Evolutionary conservation across 108 stramenopile genomes (phyloP).

Genomic region (Skeletonema marinoi): DNA sequence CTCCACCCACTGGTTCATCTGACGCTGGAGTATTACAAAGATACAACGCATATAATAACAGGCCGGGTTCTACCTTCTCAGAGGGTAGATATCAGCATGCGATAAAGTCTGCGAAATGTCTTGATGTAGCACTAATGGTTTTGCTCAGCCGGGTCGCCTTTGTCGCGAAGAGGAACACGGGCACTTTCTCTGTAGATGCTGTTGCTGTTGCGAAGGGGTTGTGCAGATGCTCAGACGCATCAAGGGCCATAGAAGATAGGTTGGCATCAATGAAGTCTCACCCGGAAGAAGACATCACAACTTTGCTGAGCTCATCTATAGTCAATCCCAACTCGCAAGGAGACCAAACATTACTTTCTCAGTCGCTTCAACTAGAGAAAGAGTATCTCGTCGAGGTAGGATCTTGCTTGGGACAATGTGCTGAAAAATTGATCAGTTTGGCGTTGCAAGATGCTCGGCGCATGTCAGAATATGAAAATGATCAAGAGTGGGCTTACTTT

Average conservation of each 20-base stretch:
- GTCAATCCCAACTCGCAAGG: not conserved
- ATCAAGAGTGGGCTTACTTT: conserved; percentile 33
- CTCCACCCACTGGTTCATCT: conserved; percentile 36
- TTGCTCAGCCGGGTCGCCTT: conserved; percentile 25
- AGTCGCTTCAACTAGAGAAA: conserved; percentile 18
- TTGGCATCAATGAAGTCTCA: conserved; percentile 22
- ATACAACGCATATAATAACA: not conserved
- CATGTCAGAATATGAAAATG: conserved; percentile 5
- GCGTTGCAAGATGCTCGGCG: conserved; percentile 37
- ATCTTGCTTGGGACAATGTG: conserved; percentile 18
- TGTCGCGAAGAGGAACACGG: conserved; percentile 6
- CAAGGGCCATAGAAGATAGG: conserved; percentile 37
- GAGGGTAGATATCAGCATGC: conserved; percentile 31
- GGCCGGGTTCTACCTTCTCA: conserved; percentile 6
- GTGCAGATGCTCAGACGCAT: conserved; percentile 40
- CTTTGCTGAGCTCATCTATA: conserved; percentile 27
- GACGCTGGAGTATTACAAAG: conserved; percentile 1
- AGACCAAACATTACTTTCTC: not conserved
- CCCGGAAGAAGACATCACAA: conserved; percentile 37
- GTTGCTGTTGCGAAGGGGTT: conserved; percentile 43
- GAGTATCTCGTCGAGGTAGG: conserved; percentile 28
- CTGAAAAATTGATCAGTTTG: conserved; percentile 36
- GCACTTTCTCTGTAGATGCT: conserved; percentile 27
- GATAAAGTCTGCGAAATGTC: conserved; percentile 20
- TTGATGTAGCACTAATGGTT: conserved; percentile 28